phyloP scores from a whole-genome alignment of 768 basidiomycete genomes.

The Rhodotorula sphaerocarpa region DNA sequence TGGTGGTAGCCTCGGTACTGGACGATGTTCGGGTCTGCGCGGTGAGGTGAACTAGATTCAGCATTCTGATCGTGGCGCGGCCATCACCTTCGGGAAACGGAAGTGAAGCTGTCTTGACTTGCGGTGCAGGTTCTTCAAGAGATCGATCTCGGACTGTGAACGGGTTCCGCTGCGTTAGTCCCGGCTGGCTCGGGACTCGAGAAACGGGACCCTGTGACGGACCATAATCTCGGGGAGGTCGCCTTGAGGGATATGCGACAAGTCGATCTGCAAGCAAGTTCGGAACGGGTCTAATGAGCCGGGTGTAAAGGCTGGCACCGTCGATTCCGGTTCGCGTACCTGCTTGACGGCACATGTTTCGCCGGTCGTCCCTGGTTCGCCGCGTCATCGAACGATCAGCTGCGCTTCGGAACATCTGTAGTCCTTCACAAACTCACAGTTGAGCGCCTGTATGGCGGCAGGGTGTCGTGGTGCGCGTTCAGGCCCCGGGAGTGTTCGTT shows the following conservation, averaged over 20 bases:
- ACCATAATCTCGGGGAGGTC: constrained; percentile 98
- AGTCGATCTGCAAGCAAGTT: constrained; percentile 63
- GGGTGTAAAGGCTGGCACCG: too few species aligned
- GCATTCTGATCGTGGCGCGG: too few species aligned
- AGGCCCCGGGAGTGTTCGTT: too few species aligned
- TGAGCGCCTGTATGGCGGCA: constrained; percentile 22
- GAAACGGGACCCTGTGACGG: constrained; percentile 9
- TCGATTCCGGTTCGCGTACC: constrained; percentile 13
- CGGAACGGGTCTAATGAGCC: too few species aligned
- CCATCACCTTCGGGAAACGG: too few species aligned
- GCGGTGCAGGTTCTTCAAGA: constrained; percentile 93
- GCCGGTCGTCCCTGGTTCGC: constrained; percentile 62
- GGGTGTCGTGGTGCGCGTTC: background rate
- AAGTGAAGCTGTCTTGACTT: constrained; percentile 36
- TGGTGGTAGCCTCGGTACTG: constrained; percentile 98
- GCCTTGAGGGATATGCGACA: constrained; percentile 84
- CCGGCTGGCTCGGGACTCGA: background rate
- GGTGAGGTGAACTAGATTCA: too few species aligned
- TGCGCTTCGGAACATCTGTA: too few species aligned
- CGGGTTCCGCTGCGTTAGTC: background rate
- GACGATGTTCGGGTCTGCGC: constrained; percentile 84
- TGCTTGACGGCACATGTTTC: constrained; percentile 99
- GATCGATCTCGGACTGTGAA: constrained; percentile 81
- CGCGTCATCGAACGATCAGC: too few species aligned
- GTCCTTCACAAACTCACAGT: constrained; percentile 17